Base-by-base conservation (phyloP, 805 yeast genomes). In the Crinitomyces ghanaensis region DNA sequence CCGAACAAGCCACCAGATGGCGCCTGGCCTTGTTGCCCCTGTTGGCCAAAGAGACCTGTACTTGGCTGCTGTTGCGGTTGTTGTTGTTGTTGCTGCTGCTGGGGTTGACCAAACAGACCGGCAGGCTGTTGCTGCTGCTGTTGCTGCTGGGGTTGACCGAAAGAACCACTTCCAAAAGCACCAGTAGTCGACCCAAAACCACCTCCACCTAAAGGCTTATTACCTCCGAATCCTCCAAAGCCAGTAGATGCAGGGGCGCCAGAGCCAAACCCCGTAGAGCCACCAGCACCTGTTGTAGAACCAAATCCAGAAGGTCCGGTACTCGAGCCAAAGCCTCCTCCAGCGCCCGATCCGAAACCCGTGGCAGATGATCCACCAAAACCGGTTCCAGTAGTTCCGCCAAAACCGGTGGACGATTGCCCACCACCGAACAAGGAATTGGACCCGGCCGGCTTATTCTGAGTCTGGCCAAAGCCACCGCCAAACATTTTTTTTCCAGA, bases 301-400 rank as follows among this genome's bases (percentile, higher is more conserved):
- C 57, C 57, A 43, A 53, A 51, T 8, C 49, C 30, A 6, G 56
- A 53, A 8, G 52, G 48, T 11, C 49, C 43, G 19, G 45, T 40
- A 13, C 40, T 38, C 13, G 39, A 37, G 11, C 23, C 23, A 20
- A 11, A n/a, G n/a, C n/a, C n/a, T n/a, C n/a, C 23, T 8, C 9
- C 23, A 14, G 17, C 28, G 15, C 28, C 28, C 9, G 15, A 25
- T 25, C 28, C 28, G 15, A 17, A 20, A 11, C 23, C 23, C 23
- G 23, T 20, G 23, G 8, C 11, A 20, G 23, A 8, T 8, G 8
- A 8, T 8, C 23, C 23, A 20, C 23, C 23, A 8, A 20, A 20
- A 20, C 23, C 11, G 23, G 11, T 8, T 11, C 23, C 23, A 8
- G 23, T 20, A 20, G 23, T 8, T 11, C 23, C 23, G 23, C 23